These are phyloP conservation scores for Mortierella sp. DNA, from an alignment of 371 early-diverging fungal species.

Conservation along the genomic window DNA sequence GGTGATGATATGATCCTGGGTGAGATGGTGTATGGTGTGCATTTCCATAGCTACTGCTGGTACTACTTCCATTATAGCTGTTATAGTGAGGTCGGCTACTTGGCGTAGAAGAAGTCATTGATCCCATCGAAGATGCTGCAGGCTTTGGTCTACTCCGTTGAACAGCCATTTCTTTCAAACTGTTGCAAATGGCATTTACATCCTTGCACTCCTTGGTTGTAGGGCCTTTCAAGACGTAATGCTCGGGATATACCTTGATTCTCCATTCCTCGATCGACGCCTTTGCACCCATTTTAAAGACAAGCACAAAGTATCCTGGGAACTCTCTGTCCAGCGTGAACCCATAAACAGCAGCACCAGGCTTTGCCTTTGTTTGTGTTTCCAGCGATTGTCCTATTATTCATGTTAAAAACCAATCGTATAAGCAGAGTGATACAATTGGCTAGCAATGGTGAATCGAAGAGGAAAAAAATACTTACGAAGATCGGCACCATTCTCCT, in stretches of 20 bases:
- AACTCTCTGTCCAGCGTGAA: constrained; percentile 47
- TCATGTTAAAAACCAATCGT: background rate
- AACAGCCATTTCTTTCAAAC: constrained; percentile 50
- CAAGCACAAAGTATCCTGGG: constrained; percentile 47
- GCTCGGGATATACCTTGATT: constrained; percentile 50
- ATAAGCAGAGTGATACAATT: background rate
- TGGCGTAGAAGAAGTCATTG: constrained; percentile 12
- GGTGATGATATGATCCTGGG: constrained; percentile 40
- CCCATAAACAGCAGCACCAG: constrained; percentile 47
- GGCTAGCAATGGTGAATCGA: background rate
- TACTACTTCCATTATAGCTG: constrained; percentile 40
- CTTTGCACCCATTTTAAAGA: constrained; percentile 50
- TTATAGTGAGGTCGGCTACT: constrained; percentile 36
- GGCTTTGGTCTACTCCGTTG: constrained; percentile 38
- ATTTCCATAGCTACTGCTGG: constrained; percentile 18
- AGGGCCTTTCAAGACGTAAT: constrained; percentile 42
- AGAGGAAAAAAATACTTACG: constrained; percentile 24
- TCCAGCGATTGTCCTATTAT: constrained; percentile 37
- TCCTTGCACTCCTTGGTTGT: constrained; percentile 48
- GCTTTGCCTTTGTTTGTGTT: constrained; percentile 53
- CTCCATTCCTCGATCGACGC: constrained; percentile 38
- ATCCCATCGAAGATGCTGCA: constrained; percentile 14
- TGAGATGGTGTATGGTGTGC: constrained; percentile 42
- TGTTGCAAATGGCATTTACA: constrained; percentile 24
- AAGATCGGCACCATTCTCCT: constrained; percentile 37